Evolutionary conservation across 2,329 filamentous ascomycete species (phyloP).

Genomic region (Trichoderma citrinoviride): DNA sequence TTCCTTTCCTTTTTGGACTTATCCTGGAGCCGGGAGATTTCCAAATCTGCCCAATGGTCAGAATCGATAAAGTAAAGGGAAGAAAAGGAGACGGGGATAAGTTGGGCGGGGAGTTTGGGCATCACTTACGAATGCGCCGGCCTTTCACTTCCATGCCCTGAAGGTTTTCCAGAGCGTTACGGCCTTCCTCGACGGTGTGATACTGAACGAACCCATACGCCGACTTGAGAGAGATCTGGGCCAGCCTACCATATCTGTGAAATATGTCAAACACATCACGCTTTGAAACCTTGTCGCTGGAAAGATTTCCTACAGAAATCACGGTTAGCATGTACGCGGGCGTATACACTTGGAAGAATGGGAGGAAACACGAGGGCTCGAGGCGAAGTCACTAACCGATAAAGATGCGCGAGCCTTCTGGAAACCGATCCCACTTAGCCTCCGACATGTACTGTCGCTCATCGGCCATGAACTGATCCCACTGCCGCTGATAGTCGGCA

Average conservation of each 20-base stretch:
- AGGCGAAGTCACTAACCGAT: conserved; percentile 59
- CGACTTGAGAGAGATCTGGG: conserved; percentile 94
- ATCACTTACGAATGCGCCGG: conserved; percentile 82
- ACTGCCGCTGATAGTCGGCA: conserved; percentile 59
- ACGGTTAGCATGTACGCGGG: conserved; percentile 21
- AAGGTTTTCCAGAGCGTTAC: conserved; percentile 69
- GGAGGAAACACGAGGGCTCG: neutral
- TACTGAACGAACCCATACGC: conserved; percentile 98
- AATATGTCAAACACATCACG: conserved; percentile 92
- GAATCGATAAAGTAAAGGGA: conserved; percentile 11
- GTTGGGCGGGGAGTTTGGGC: too few relatives aligned
- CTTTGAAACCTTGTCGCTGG: conserved; percentile 90
- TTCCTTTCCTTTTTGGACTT: conserved; percentile 62
- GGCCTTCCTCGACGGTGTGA: conserved; percentile 70
- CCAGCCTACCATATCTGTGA: conserved; percentile 77
- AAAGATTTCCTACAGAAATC: conserved; percentile 70
- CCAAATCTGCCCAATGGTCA: conserved; percentile 64
- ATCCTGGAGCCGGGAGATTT: conserved; percentile 85
- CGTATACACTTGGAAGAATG: conserved; percentile 26
- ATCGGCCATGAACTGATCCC: conserved; percentile 69
- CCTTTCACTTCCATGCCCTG: conserved; percentile 81
- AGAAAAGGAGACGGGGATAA: neutral
- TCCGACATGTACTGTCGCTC: conserved; percentile 74
- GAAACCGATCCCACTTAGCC: conserved; percentile 78
- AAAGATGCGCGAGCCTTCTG: conserved; percentile 72